Conservation (phyloP, 2,329 filamentous ascomycete genomes). For the Microcyclosporella mali region DNA sequence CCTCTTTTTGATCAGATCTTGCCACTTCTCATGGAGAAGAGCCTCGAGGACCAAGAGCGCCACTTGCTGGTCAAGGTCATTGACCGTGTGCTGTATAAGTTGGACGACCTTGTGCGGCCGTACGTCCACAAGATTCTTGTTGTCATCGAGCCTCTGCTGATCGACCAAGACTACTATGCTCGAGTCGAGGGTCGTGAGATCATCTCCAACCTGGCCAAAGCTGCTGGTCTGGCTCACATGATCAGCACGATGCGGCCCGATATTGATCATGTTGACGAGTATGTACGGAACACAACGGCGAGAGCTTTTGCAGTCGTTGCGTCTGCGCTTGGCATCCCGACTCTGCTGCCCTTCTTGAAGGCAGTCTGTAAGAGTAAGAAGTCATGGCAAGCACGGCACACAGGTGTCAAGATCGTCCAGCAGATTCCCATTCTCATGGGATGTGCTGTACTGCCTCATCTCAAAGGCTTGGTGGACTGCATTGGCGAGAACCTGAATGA, state of each 20-base stretch:
- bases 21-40: slow-evolving; percentile 96
- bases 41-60: slow-evolving; percentile 92
- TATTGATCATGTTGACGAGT: slow-evolving; percentile 97
- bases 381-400: slow-evolving; percentile 96
- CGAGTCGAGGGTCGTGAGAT: slow-evolving; percentile 97
- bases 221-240: slow-evolving; percentile 95
- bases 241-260: slow-evolving; percentile 98
- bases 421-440: slow-evolving; percentile 99
- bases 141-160: slow-evolving; percentile 96
- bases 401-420: slow-evolving; percentile 97
- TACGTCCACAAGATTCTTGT: slow-evolving; percentile 98
- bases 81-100: slow-evolving; percentile 95
- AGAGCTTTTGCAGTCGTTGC: slow-evolving; percentile 96
- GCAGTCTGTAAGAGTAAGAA: slow-evolving; percentile 98
- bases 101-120: slow-evolving; percentile 90
- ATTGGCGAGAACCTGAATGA: slow-evolving; percentile 95
- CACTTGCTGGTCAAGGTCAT: slow-evolving; percentile 99
- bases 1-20: slow-evolving; percentile 96
- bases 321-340: slow-evolving; percentile 90
- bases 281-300: slow-evolving; percentile 95
- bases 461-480: slow-evolving; percentile 93
- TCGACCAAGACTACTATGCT: slow-evolving; percentile 98
- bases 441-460: slow-evolving; percentile 87
- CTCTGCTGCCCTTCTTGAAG: slow-evolving; percentile 86
- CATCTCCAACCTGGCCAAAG: slow-evolving; percentile 95